Evolutionary conservation across 306 rosid genomes (phyloP), one percentile per base, ranked within the genome.

Genomic region (Medicago lupulina): DNA sequence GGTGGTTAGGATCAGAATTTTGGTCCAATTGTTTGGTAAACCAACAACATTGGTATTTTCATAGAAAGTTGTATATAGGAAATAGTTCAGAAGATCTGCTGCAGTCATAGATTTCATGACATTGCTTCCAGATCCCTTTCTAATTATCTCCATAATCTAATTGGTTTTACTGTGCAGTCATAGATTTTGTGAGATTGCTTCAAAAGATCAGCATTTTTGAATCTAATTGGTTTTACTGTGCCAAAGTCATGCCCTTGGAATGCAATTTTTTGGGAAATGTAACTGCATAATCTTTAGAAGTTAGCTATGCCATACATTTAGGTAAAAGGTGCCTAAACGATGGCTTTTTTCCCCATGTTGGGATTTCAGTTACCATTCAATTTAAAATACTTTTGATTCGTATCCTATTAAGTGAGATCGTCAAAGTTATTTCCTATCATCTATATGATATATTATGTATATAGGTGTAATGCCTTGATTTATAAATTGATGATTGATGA

Each of bases 1-100:
- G 81, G 83, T 54, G 70, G 70, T 53, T 80, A 64, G 85, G 57
- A 31, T 67, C 13, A 58, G 36, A 74, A 14, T 76, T 81, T 78
- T 60, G 54, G 39, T 70, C 63, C 76, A 70, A 64, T 61, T 77
- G 16, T 65, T 41, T 25, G 76, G 63, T 47, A 43, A 75, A 55
- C 43, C 9, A 70, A 67, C 50, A 7, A 70, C 57, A 44, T 74
- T 53, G 53, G 15, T 43, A 8, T 41, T 81, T 55, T 47, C 49
- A 51, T 43, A 3, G 49, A 73, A 73, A 51, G 55, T 76, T 76
- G 53, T 71, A 75, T 23, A 58, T 73, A 76, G 74, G 53, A 75
- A 78, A 75, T 51, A 7, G 53, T 60, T 82, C 15, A 68, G 28
- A 65, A 18, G 54, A 51, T 60, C 59, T 61, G 73, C 51, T 71